Percentiles rank a stretch among this genome's conserved stretches.
phyloP scores from a whole-genome alignment of 2,329 filamentous ascomycete species.

The Exophiala xenobiotica region DNA sequence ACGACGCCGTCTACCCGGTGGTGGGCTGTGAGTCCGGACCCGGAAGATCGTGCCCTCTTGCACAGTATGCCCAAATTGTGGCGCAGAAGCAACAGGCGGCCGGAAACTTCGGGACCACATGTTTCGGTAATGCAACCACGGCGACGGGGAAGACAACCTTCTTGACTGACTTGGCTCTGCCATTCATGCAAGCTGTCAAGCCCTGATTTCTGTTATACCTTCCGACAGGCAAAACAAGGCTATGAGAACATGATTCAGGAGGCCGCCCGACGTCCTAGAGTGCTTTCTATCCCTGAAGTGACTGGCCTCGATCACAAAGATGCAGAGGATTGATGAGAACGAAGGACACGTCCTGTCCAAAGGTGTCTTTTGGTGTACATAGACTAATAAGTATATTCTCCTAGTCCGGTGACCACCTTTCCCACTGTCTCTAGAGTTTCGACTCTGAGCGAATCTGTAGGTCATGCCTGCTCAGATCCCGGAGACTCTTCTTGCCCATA shows the following conservation, averaged over 20 bases:
- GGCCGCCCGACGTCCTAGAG: too few relatives aligned
- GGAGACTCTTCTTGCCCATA: conserved; percentile 29
- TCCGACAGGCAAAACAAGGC: too few relatives aligned
- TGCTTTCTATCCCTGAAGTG: too few relatives aligned
- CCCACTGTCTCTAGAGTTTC: conserved; percentile 20
- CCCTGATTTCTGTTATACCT: background rate
- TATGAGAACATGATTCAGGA: too few relatives aligned
- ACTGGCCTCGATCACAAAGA: too few relatives aligned
- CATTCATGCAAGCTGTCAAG: background rate
- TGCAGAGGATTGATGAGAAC: too few relatives aligned
- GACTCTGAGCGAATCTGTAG: conserved; percentile 24
- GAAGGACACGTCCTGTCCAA: too few relatives aligned
- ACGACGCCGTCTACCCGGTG: conserved; percentile 61
- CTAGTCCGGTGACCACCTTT: background rate
- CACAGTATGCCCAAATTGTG: conserved; percentile 49
- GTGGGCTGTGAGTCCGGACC: conserved; percentile 49
- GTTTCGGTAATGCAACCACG: conserved; percentile 38
- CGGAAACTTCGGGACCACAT: conserved; percentile 48
- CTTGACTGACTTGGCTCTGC: conserved; percentile 2
- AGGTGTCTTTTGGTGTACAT: too few relatives aligned
- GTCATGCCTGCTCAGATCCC: conserved; percentile 27
- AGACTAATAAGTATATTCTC: background rate
- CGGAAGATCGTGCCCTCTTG: conserved; percentile 53
- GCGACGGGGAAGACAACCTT: conserved; percentile 4
- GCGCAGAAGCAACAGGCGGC: conserved; percentile 48